These are phyloP conservation scores for Macrolepiota fuliginosa DNA, from an alignment of 768 basidiomycete species.

Conservation along the genomic window DNA sequence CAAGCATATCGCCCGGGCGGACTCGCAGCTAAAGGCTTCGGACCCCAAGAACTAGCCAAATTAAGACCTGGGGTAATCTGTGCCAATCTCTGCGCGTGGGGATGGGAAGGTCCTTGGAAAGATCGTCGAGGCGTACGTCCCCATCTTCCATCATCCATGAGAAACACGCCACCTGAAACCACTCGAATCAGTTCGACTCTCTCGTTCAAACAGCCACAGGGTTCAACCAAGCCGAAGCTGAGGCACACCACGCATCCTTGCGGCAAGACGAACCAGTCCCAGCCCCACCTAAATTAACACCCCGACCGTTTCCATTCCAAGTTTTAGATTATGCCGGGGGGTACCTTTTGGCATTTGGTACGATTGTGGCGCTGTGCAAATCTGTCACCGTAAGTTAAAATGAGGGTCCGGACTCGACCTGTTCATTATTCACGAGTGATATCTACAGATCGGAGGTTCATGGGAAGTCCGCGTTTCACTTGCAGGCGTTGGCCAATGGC, in stretches of 20 bases:
- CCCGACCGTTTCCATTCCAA: constrained; percentile 50
- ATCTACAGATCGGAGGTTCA: constrained; percentile 52
- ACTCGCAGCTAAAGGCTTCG: background rate
- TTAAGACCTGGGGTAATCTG: constrained; percentile 46
- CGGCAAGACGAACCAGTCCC: constrained; percentile 3
- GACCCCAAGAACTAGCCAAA: background rate
- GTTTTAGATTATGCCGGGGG: constrained; percentile 60
- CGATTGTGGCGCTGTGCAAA: constrained; percentile 52
- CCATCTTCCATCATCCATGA: constrained; percentile 29
- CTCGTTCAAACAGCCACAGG: constrained; percentile 62
- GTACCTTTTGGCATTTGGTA: constrained; percentile 57
- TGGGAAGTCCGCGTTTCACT: constrained; percentile 62
- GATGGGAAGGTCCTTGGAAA: constrained; percentile 42
- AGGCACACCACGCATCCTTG: constrained; percentile 37
- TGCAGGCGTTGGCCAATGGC: constrained; percentile 53
- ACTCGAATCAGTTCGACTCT: constrained; percentile 50
- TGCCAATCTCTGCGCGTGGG: constrained; percentile 55
- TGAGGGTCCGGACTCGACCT: too few species aligned
- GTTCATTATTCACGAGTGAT: background rate
- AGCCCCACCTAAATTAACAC: constrained; percentile 9
- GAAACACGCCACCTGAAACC: background rate
- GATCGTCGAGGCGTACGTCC: background rate
- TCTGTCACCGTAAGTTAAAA: constrained; percentile 39
- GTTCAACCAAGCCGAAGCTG: constrained; percentile 56
- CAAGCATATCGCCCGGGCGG: background rate